Base-by-base conservation (phyloP, 495 filamentous ascomycete species). In the Corynascus novoguineensis region DNA sequence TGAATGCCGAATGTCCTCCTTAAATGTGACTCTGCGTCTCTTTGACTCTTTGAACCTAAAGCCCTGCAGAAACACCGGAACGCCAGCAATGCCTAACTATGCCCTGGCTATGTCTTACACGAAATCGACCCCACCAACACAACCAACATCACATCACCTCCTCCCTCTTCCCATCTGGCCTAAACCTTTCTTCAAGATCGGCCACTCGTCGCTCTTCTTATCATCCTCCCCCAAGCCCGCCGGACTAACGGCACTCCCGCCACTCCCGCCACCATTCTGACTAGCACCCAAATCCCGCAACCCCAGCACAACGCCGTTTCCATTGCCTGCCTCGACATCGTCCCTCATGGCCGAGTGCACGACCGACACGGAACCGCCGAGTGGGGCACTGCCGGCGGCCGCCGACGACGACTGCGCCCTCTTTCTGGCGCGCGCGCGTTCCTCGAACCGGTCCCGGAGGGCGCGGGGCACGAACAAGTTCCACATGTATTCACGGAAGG, bases 401-500 rank as follows among this genome's bases (percentile, higher is more conserved):
- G n/a, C n/a, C n/a, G n/a, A n/a, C n/a, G 17, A 42, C 35, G 1
- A 2, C 22, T 35, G 8, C 8, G 29, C 14, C 45, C 17, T 24
- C 37, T 32, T 50, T 14, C 28, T 17, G 6, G 25, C n/a, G n/a
- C n/a, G n/a, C n/a, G n/a, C n/a, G n/a, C n/a, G n/a, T n/a, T n/a
- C 46, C 37, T 46, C 58, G n/a, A 53, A 22, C 34, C 34, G 59
- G 11, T 52, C 53, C 14, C 55, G 56, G 12, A 56, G 4, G 14
- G 3, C 4, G 31, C 55, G 48, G 3, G 66, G 64, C 8, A 55
- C 49, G 15, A 65, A 52, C 10, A 47, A 12, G 5, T 11, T 29
- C 49, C 53, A 59, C 53, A 57, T 48, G 55, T 67, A 59, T 15
- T 68, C 60, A 21, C 71, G 63, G 28, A 75, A 72, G 24, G 59